A percentile compares a stretch with the other conserved stretches of the same genome.
phyloP scores from a whole-genome alignment of 495 filamentous ascomycete species.

The Penicillium robsamsonii region DNA sequence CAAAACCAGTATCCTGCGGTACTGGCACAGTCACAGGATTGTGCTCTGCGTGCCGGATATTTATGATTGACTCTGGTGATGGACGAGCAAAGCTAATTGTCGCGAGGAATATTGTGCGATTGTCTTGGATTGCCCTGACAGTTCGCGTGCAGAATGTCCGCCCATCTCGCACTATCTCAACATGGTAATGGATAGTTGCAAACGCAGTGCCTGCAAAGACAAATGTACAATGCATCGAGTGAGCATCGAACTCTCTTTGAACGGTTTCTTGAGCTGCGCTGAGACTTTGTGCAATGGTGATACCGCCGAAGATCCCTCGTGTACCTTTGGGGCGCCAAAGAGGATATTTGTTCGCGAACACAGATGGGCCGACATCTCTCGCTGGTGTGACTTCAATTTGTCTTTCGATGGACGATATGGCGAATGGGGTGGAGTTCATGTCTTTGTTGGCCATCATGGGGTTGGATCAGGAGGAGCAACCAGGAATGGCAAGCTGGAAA shows the following conservation, averaged over 20 bases:
- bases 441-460: background rate
- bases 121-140: conserved; percentile 76
- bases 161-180: conserved; percentile 77
- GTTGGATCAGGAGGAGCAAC: too few relatives aligned
- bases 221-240: conserved; percentile 93
- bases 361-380: conserved; percentile 40
- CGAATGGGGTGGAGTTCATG: background rate
- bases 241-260: conserved; percentile 61
- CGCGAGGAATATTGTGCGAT: conserved; percentile 77
- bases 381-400: background rate
- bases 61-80: background rate
- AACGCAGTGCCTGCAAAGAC: conserved; percentile 71
- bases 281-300: conserved; percentile 79
- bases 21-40: background rate
- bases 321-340: conserved; percentile 72
- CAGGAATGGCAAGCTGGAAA: too few relatives aligned
- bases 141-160: conserved; percentile 76
- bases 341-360: conserved; percentile 78
- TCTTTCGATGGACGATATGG: background rate
- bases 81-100: conserved; percentile 69
- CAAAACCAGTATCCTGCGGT: background rate
- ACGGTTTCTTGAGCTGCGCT: conserved; percentile 75
- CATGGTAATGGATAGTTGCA: conserved; percentile 79
- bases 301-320: conserved; percentile 79
- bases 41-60: background rate